Base-by-base conservation (phyloP, 176 grass and related monocot genomes). In the Aegilops umbellulata region DNA sequence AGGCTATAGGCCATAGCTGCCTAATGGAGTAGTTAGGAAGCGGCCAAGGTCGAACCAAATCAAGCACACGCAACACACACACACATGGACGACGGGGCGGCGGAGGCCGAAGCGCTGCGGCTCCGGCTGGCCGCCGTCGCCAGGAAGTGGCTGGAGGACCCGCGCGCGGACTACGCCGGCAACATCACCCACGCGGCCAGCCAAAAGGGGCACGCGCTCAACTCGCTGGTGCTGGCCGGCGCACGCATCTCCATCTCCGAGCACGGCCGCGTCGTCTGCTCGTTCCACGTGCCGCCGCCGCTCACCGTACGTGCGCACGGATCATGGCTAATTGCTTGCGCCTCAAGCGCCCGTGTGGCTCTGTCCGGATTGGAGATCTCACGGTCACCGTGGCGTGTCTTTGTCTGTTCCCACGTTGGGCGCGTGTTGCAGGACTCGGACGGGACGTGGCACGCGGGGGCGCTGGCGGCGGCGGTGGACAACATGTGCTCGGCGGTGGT, bases 211-310 rank as follows among this genome's bases (percentile, higher is more conserved):
- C 80, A 64, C 39, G 82, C 53, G 67, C 81, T 91, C 74, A 85
- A 74, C 80, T 19, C 66, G 32, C 26, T 91, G 26, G 78, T 32
- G 15, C 22, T 89, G 35, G 35, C 76, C 63, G 86, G 86, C 63
- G 62, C 81, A 46, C 75, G 62, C 5, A 61, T 95, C 80, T 71
- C 89, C 75, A 11, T 61, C 36, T 44, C 65, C 65, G 41, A 87
- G 41, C 47, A 24, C 69, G 88, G 88, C 24, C 79, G 77, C 80
- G 80, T 75, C 11, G 29, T 88, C 53, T 91, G 84, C 94, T 64
- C 86, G 19, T 78, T 95, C 84, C 80, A 81, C 26, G 69, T 95
- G 83, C 77, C 77, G 31, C n/a, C 65, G 5, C 78, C 81, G 68
- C 83, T 95, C 76, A 77, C 94, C 69, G 88, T 95, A 39, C 60